Evolutionary conservation across 768 basidiomycete genomes (phyloP).

Genomic region (Agaricus bisporus): DNA sequence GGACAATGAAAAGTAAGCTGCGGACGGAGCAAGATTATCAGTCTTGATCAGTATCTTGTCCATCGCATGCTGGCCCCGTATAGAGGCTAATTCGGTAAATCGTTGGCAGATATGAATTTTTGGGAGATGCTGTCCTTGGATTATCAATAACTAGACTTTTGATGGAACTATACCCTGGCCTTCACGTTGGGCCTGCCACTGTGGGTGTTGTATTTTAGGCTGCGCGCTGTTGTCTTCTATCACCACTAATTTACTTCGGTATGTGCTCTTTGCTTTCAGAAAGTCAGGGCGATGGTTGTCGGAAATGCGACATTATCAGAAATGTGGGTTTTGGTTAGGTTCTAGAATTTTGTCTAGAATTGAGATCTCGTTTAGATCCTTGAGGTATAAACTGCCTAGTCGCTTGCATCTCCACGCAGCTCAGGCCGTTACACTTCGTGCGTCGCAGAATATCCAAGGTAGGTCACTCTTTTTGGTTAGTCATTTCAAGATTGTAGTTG

Average conservation of each 20-base stretch:
- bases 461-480: conserved; percentile 12
- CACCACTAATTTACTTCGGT: background rate
- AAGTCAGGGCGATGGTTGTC: conserved; percentile 73
- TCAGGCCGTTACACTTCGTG: conserved; percentile 64
- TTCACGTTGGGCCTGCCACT: conserved; percentile 75
- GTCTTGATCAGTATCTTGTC: background rate
- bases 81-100: conserved; percentile 2
- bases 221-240: background rate
- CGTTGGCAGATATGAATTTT: conserved; percentile 57
- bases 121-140: conserved; percentile 71
- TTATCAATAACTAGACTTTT: conserved; percentile 62
- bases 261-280: conserved; percentile 34
- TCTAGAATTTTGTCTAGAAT: background rate
- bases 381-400: conserved; percentile 59
- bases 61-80: too few species aligned
- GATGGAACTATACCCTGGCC: conserved; percentile 54
- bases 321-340: conserved; percentile 38
- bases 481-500: conserved; percentile 5
- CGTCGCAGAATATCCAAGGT: conserved; percentile 73
- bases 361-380: conserved; percentile 36
- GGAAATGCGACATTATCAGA: conserved; percentile 68
- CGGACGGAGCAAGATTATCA: background rate
- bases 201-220: conserved; percentile 30
- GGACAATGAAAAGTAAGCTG: conserved; percentile 71
- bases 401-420: conserved; percentile 61